Conservation (phyloP, 352 stramenopile species). For the Phytopythium mirpurense region DNA sequence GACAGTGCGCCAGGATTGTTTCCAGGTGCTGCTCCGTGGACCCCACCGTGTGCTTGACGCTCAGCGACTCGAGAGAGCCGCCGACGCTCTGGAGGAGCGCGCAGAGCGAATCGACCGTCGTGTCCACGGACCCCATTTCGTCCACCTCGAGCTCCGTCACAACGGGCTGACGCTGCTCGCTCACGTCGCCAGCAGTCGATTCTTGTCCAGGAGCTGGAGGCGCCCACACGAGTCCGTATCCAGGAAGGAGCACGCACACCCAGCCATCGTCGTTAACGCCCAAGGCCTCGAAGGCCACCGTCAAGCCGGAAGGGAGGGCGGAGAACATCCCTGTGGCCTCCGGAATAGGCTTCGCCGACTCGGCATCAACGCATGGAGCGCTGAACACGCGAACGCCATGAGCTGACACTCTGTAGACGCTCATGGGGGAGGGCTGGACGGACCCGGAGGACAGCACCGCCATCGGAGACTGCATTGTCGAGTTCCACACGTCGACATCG, state of each 20-base stretch:
- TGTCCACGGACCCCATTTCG: not conserved
- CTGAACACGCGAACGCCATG: not conserved
- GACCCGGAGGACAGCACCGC: not conserved
- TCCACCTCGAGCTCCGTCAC: not conserved
- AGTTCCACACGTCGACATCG: conserved; percentile 2
- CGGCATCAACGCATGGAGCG: not conserved
- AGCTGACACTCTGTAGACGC: not conserved
- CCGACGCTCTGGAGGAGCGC: conserved; percentile 2
- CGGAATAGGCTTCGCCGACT: not conserved
- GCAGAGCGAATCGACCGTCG: not conserved
- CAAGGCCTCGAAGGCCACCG: not conserved
- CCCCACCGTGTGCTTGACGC: not conserved
- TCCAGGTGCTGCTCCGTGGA: not conserved
- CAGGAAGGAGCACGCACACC: conserved; percentile 2
- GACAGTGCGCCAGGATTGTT: not conserved
- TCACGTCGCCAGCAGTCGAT: too few species aligned
- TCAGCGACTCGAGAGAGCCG: not conserved
- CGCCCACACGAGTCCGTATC: conserved; percentile 5
- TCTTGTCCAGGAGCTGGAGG: not conserved
- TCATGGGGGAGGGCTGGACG: too few species aligned
- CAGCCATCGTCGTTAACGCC: not conserved
- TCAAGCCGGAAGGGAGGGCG: not conserved
- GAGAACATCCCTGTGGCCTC: not conserved
- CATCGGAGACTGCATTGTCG: not conserved
- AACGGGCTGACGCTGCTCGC: not conserved